Conservation (phyloP, 1,139 yeast species). For the Debaryomyces udenii region DNA sequence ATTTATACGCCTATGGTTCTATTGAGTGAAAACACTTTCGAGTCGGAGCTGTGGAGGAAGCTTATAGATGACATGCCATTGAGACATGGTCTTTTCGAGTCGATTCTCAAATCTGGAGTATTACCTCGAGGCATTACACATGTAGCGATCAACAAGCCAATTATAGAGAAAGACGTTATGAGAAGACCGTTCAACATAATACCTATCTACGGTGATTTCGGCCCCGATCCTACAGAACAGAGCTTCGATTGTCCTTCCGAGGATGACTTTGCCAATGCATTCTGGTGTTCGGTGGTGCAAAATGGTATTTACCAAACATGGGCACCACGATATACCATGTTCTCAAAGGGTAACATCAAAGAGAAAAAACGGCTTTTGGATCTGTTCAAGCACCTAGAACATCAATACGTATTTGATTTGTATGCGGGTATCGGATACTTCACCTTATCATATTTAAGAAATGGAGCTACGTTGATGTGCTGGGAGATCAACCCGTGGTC, state of each 20-base stretch:
- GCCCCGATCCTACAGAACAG: conserved; percentile 37
- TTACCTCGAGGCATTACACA: conserved; percentile 45
- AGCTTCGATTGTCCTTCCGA: conserved; percentile 40
- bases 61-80: conserved; percentile 15
- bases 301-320: conserved; percentile 79
- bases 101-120: conserved; percentile 21
- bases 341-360: conserved; percentile 83
- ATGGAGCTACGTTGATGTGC: conserved; percentile 62
- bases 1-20: conserved; percentile 71
- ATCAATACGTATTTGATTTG: conserved; percentile 60
- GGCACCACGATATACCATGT: conserved; percentile 89
- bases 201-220: conserved; percentile 70
- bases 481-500: conserved; percentile 93
- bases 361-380: conserved; percentile 71
- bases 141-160: conserved; percentile 73
- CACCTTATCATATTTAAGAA: conserved; percentile 64
- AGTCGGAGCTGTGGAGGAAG: conserved; percentile 35
- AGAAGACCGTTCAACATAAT: conserved; percentile 62
- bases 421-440: conserved; percentile 91
- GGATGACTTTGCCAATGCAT: conserved; percentile 51
- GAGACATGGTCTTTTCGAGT: conserved; percentile 25
- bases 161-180: conserved; percentile 56
- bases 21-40: conserved; percentile 49
- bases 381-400: conserved; percentile 25
- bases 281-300: conserved; percentile 75